Evolutionary conservation across 805 yeast species (phyloP), one percentile per base, ranked within the genome.

Genomic region (Ogataea philodendri): DNA sequence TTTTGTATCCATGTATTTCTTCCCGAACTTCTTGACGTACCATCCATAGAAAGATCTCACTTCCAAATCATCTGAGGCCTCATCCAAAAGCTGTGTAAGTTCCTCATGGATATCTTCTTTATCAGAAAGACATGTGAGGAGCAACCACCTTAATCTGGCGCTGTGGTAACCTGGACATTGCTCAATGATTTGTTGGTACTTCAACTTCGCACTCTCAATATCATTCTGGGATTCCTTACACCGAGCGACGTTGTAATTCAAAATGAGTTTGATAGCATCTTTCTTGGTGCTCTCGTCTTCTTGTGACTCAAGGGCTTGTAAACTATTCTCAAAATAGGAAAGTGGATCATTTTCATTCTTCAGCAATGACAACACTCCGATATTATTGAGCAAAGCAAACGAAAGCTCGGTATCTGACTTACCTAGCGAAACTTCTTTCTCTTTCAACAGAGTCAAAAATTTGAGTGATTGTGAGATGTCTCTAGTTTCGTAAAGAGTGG

Each of bases 31-130:
- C 41, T 73, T 72, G 48, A 88, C 65, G 53, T 76, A 86, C 97
- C 97, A 93, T 20, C 95, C 93, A 57, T 84, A 86, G 49, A 93
- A 84, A 0, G 97, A 83, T 44, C 98, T 78, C 2, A 86, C 79
- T 56, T 89, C 96, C 42, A 87, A 63, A 52, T 86, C 76, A 7
- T 77, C 74, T 1, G 77, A 70, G 42, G 76, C 68, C 9, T 67
- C 60, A 3, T 63, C 60, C 32, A 90, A 60, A 4, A 93, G 62
- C 3, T 64, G 52, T 26, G 73, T 69, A 41, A 86, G 65, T 42
- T 78, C 81, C 4, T 68, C 55, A 30, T 70, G 75, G 6, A 81
- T 65, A 16, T 69, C 69, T 16, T 67, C 66, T 33, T 72, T 69
- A 11, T 69, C 62, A 2, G 74, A 66, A 20, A 78, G 59, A 32